Conservation (phyloP, 441 rosid species). For the Syzygium malaccense region DNA sequence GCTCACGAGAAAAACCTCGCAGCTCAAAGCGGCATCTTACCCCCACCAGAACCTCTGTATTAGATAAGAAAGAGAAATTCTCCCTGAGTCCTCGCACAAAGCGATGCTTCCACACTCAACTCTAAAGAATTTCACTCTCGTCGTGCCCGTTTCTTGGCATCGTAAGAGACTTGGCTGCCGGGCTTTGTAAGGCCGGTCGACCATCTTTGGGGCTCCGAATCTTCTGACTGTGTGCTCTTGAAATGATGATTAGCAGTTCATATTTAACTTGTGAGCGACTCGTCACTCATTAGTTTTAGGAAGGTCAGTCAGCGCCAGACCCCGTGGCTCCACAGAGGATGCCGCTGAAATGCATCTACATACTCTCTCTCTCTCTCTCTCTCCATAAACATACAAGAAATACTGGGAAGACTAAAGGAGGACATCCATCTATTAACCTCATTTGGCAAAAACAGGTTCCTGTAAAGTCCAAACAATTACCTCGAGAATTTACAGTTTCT, state of each 20-base stretch:
- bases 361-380: not conserved
- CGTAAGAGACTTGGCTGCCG: not conserved
- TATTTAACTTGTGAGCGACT: not conserved
- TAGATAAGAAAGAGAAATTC: not conserved
- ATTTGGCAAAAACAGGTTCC: not conserved
- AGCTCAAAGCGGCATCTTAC: not conserved
- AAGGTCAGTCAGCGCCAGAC: not conserved
- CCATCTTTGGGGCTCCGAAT: not conserved
- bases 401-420: not conserved
- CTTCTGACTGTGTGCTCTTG: not conserved
- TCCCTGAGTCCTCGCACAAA: not conserved
- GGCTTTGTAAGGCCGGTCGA: not conserved
- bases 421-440: not conserved
- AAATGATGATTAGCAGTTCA: not conserved
- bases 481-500: slow-evolving; percentile 15
- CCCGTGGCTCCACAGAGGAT: not conserved
- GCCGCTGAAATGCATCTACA: not conserved
- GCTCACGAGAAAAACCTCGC: not conserved
- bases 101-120: not conserved
- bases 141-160: not conserved
- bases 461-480: not conserved
- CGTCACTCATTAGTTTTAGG: not conserved
- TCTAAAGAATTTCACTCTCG: not conserved
- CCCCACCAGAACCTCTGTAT: not conserved
- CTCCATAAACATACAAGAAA: not conserved